Base-by-base conservation (phyloP, 768 basidiomycete species). In the Chalciporus piperatus region DNA sequence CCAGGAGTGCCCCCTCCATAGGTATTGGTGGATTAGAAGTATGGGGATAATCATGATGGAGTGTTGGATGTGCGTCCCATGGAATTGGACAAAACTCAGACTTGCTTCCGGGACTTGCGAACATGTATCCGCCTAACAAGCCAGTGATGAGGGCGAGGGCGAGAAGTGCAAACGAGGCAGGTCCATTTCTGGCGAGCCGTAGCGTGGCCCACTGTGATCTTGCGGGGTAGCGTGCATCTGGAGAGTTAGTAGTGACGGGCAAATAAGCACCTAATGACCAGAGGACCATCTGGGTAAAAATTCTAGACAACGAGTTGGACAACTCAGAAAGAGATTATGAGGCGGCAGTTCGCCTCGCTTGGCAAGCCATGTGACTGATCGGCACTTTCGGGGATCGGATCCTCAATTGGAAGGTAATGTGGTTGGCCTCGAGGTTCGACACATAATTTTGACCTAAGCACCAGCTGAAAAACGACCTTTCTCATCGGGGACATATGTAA, bases 41-140 rank as follows among this genome's bases (percentile, higher is more conserved):
- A 27, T 46, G 37, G 9, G 47, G 52, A 25, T 37, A 40, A 17
- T 12, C 6, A n/a, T 49, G 41, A 19, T 53, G 30, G 23, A 25
- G 17, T 6, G 14, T 14, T 17, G 22, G 47, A 27, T 9, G 35
- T 0, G 25, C 22, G 25, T 57, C 55, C 7, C 63, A 57, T 23
- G 64, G 64, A 17, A 62, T 35, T 17, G 40, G 17, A 43, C 66
- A 67, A 11, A 57, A 48, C 13, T 59, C 64, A 16, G 53, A 32
- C 27, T 43, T 57, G 47, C 10, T 52, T n/a, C 50, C 20, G 1
- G 64, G 55, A 28, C 45, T 47, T 19, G 60, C 46, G 17, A 67
- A 45, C 28, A 60, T 47, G 45, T 68, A 62, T 45, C 64, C 66
- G 11, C 64, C 62, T 13, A 67, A 43, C 17, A 67, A 33, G 12